Conservation (phyloP, 495 filamentous ascomycete species). For the Bacidia gigantensis region DNA sequence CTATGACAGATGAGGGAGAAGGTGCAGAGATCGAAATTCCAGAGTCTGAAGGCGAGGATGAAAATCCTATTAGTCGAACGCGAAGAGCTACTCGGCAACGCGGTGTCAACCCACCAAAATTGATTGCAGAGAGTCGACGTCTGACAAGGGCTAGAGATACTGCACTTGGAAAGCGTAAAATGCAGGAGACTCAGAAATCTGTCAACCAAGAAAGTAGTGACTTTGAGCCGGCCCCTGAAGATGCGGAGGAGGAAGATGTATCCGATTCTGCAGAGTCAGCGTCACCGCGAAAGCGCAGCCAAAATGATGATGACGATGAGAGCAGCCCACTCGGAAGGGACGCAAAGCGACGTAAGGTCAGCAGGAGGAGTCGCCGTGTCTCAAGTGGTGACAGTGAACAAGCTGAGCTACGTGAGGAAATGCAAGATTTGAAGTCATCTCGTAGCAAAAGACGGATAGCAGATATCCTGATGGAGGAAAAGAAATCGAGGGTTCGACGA, state of each 20-base stretch:
- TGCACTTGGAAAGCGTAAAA: slow-evolving; percentile 28
- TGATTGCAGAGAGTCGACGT: slow-evolving; percentile 19
- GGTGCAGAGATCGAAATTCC: slow-evolving; percentile 37
- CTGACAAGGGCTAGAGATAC: not conserved
- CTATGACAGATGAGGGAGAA: slow-evolving; percentile 29
- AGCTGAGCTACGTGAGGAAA: slow-evolving; percentile 72
- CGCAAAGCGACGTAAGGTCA: slow-evolving; percentile 34
- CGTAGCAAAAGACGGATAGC: not conserved
- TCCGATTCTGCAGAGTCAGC: slow-evolving; percentile 36
- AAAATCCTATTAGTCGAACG: slow-evolving; percentile 43
- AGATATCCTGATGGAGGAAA: slow-evolving; percentile 45
- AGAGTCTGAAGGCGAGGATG: slow-evolving; percentile 36
- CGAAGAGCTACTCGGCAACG: slow-evolving; percentile 36
- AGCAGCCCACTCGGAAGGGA: slow-evolving; percentile 37
- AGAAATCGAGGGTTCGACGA: slow-evolving; percentile 49
- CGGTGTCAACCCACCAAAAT: slow-evolving; percentile 25
- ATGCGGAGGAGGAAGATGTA: slow-evolving; percentile 50
- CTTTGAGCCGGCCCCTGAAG: slow-evolving; percentile 63
- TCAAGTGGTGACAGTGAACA: slow-evolving; percentile 38
- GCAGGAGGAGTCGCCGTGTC: slow-evolving; percentile 39
- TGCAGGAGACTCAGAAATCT: slow-evolving; percentile 38
- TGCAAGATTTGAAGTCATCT: slow-evolving; percentile 26
- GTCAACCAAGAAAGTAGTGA: slow-evolving; percentile 63
- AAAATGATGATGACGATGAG: slow-evolving; percentile 32
- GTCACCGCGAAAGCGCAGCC: slow-evolving; percentile 32